Conservation (phyloP, 805 yeast genomes). For the Candida berthetii region DNA sequence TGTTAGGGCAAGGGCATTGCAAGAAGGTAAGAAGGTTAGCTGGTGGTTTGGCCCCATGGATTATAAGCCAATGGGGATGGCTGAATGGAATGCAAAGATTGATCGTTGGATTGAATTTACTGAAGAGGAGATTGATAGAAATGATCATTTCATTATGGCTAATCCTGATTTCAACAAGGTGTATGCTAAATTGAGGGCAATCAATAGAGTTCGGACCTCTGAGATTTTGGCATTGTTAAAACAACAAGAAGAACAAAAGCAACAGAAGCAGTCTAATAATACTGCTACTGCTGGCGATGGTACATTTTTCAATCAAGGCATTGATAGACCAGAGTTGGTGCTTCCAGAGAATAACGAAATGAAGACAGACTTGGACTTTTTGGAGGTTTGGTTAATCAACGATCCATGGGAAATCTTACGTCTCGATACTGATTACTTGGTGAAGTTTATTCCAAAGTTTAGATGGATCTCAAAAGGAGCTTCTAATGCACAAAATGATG, state of each 20-base stretch:
- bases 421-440: conserved; percentile 14
- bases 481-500: neutral
- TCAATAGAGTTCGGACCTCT: conserved; percentile 12
- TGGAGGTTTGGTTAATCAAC: conserved; percentile 19
- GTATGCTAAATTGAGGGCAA: conserved; percentile 7
- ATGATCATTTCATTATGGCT: neutral
- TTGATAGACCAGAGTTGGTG: conserved; percentile 4
- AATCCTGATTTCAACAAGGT: conserved; percentile 10
- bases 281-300: too few species aligned
- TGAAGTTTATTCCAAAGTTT: conserved; percentile 17
- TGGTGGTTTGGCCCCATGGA: conserved; percentile 67
- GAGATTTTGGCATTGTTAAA: conserved; percentile 14
- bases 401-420: conserved; percentile 19
- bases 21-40: conserved; percentile 40
- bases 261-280: conserved; percentile 11
- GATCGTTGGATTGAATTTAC: conserved; percentile 18
- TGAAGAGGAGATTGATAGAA: conserved; percentile 8
- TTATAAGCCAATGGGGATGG: conserved; percentile 42
- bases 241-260: conserved; percentile 4
- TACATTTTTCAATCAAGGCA: conserved; percentile 5
- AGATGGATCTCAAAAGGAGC: conserved; percentile 8
- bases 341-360: conserved; percentile 15
- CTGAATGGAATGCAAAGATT: conserved; percentile 25
- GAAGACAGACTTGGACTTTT: conserved; percentile 15
- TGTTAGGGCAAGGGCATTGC: conserved; percentile 39